A percentile compares a stretch with the other conserved stretches of the same genome.
Evolutionary conservation across 805 yeast species (phyloP).

Genomic region (Spathaspora arborariae): DNA sequence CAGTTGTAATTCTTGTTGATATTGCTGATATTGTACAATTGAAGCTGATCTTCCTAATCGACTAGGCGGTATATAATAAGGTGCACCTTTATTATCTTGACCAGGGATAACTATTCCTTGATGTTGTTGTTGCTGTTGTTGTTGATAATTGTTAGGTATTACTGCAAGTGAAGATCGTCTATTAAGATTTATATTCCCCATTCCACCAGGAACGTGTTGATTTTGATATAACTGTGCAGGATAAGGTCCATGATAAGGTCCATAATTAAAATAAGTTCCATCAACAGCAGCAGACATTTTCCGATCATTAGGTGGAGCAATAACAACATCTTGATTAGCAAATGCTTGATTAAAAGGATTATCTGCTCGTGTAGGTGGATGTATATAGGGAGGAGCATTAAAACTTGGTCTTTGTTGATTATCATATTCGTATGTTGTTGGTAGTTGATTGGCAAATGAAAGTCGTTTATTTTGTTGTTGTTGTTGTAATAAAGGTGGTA

Average conservation of each 20-base stretch:
- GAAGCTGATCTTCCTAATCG: constrained; percentile 24
- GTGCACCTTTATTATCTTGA: neutral
- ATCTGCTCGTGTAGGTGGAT: constrained; percentile 43
- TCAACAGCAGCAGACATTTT: constrained; percentile 37
- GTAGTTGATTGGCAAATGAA: constrained; percentile 43
- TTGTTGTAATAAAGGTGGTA: constrained; percentile 5
- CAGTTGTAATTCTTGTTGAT: constrained; percentile 24
- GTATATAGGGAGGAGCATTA: constrained; percentile 25
- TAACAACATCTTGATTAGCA: constrained; percentile 33
- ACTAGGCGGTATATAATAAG: constrained; percentile 10
- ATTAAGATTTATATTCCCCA: neutral
- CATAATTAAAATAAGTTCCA: constrained; percentile 4
- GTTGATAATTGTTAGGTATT: constrained; percentile 12
- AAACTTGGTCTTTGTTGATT: constrained; percentile 14
- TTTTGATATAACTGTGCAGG: constrained; percentile 3
- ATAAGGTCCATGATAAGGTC: neutral
- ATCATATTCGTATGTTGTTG: constrained; percentile 48
- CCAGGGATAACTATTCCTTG: neutral
- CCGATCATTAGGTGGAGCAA: constrained; percentile 24
- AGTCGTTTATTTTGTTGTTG: constrained; percentile 26
- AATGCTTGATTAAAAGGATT: constrained; percentile 44
- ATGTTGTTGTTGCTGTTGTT: neutral
- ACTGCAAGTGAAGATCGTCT: constrained; percentile 24
- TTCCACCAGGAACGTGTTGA: constrained; percentile 1
- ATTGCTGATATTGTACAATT: constrained; percentile 32